Base-by-base conservation (phyloP, 352 stramenopile genomes). In the Pythium monospermum region DNA sequence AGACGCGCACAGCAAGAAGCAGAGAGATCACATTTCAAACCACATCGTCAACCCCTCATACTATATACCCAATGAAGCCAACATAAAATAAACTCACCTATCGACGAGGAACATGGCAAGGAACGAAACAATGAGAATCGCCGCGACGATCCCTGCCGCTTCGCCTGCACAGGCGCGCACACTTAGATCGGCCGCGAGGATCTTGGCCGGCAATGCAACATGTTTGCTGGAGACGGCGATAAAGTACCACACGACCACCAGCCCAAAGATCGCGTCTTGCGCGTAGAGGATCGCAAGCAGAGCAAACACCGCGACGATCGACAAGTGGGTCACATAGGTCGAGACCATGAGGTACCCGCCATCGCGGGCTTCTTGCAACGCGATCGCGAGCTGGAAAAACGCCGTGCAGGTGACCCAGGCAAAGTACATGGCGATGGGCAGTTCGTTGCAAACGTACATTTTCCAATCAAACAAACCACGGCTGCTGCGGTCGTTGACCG, bases 351-450 rank as follows among this genome's bases (percentile, higher is more conserved):
- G 52, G 59, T 65, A 89, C 35, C 41, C 57, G 15, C 83, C 59
- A n/a, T n/a, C n/a, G 32, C 60, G 70, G 7, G 69, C 68, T 31
- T 78, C 54, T 53, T 91, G 80, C 51, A 89, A 71, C 23, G 76
- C 64, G 66, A 89, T 83, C 22, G 80, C 76, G 19, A 89, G 28
- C 32, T 89, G 65, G 10, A 71, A 76, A 47, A 88, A 84, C 39
- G 76, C 73, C 10, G 75, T 57, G 33, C 70, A 78, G 1, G 77
- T 89, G 41, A 91, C 76, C 80, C 80, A 91, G 8, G 69, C 73
- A 64, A 91, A 87, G 63, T 91, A 91, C 57, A 83, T 57, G 8
- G 77, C 77, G 54, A 89, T 78, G 12, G 81, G 73, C 18, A 89
- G 53, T 47, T 89, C 76, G 39, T 83, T 88, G 66, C 77, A 89